Conservation (phyloP, 2,329 filamentous ascomycete species). For the Macroventuria anomochaeta region DNA sequence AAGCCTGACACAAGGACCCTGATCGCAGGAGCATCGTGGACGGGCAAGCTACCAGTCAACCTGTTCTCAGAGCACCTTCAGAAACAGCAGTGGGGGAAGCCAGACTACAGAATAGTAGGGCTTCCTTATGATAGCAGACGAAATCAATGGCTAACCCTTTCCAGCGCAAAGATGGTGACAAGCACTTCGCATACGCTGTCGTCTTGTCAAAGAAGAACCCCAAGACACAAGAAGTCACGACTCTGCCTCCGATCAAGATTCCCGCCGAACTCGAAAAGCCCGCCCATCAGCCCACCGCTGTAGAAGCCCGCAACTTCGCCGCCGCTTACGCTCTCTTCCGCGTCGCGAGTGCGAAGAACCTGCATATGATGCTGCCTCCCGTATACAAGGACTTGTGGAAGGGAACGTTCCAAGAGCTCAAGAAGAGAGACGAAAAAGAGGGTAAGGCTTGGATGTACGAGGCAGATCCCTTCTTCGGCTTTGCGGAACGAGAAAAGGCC, state of each 20-base stretch:
- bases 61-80: slow-evolving; percentile 93
- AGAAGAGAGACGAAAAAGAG: slow-evolving; percentile 78
- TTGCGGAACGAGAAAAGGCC: slow-evolving; percentile 79
- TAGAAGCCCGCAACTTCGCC: slow-evolving; percentile 92
- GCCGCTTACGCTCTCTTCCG: slow-evolving; percentile 91
- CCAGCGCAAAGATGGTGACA: slow-evolving; percentile 74
- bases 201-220: slow-evolving; percentile 74
- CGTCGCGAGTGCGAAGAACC: slow-evolving; percentile 93
- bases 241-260: slow-evolving; percentile 81
- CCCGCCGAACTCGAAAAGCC: slow-evolving; percentile 78
- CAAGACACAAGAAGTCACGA: slow-evolving; percentile 80
- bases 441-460: slow-evolving; percentile 90
- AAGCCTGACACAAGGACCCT: slow-evolving; percentile 72
- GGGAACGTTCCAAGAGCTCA: slow-evolving; percentile 80
- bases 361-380: slow-evolving; percentile 92
- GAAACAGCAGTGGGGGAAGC: slow-evolving; percentile 93
- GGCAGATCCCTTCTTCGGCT: slow-evolving; percentile 86
- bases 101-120: slow-evolving; percentile 81
- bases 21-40: slow-evolving; percentile 96
- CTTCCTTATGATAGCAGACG: background rate
- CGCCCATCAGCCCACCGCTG: slow-evolving; percentile 75
- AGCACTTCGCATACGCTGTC: slow-evolving; percentile 76
- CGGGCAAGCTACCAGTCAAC: slow-evolving; percentile 93
- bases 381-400: slow-evolving; percentile 92
- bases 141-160: slow-evolving; percentile 11